Evolutionary conservation across 768 basidiomycete species (phyloP).

Genomic region (Tulasnella calospora): DNA sequence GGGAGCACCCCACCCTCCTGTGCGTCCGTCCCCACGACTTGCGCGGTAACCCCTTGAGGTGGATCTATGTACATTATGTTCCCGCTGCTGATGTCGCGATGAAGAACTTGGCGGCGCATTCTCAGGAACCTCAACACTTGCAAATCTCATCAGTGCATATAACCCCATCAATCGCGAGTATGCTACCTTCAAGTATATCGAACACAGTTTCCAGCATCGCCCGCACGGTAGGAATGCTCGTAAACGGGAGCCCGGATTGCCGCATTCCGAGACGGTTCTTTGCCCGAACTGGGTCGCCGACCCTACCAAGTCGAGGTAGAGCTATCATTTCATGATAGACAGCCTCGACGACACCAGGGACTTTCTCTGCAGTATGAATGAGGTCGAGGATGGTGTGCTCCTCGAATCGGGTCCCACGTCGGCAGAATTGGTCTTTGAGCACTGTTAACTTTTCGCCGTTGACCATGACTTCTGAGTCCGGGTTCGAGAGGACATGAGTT

Average conservation of each 20-base stretch:
- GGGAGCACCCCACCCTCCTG: no score
- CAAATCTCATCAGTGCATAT: not conserved
- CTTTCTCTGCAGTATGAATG: constrained; percentile 5
- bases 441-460: not conserved
- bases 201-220: not conserved
- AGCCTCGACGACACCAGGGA: no score
- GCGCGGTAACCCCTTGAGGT: not conserved
- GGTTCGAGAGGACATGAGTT: no score
- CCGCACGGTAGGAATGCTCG: not conserved
- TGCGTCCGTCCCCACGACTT: not conserved
- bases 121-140: constrained; percentile 1
- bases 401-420: not conserved
- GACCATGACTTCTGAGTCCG: not conserved
- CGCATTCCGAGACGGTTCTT: not conserved
- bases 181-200: not conserved
- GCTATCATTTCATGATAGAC: not conserved
- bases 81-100: constrained; percentile 3
- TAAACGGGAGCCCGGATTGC: not conserved
- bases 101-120: not conserved
- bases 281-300: not conserved
- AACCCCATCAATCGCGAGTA: not conserved
- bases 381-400: not conserved
- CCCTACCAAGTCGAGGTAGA: not conserved
- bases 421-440: constrained; percentile 6
- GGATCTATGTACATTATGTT: not conserved